These are phyloP conservation scores for Yamadazyma tumulicola DNA, from an alignment of 805 yeast genomes.

Conservation along the genomic window DNA sequence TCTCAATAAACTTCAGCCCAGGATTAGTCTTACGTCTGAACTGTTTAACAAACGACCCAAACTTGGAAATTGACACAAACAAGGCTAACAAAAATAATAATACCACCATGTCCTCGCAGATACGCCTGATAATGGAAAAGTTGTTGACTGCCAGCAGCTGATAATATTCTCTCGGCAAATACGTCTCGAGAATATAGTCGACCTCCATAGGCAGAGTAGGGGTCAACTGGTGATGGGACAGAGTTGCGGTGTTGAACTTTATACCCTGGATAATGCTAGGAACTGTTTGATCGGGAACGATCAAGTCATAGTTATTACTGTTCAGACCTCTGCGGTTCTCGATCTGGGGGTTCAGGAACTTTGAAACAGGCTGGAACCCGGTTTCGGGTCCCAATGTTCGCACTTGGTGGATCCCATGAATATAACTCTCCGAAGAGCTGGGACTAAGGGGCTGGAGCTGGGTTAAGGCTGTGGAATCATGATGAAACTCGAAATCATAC, in stretches of 20 bases:
- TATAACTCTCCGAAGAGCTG: conserved; percentile 6
- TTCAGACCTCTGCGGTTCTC: neutral
- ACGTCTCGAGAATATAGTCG: conserved; percentile 1
- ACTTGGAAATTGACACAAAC: conserved; percentile 32
- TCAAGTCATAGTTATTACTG: neutral
- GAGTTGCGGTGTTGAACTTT: conserved; percentile 29
- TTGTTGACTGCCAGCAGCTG: neutral
- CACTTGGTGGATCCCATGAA: conserved; percentile 36
- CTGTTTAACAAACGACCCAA: conserved; percentile 24
- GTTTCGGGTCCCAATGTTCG: conserved; percentile 25
- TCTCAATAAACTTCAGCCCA: conserved; percentile 1
- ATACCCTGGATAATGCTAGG: conserved; percentile 37
- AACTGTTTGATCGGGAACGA: conserved; percentile 1
- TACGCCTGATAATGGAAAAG: conserved; percentile 23
- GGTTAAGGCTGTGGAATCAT: conserved; percentile 5
- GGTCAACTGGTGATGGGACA: conserved; percentile 4
- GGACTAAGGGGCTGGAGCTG: conserved; percentile 7
- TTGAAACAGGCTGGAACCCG: conserved; percentile 35
- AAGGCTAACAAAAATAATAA: conserved; percentile 35
- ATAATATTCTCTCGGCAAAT: conserved; percentile 6
- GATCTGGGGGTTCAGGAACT: conserved; percentile 16
- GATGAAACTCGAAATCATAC: conserved; percentile 21
- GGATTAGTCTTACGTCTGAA: conserved; percentile 4
- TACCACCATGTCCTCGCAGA: conserved; percentile 50
- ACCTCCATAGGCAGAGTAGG: conserved; percentile 10